Percentiles rank a stretch among this genome's conserved stretches.
Evolutionary conservation across 148 eudicot species (phyloP).

Genomic region (Silene conica): DNA sequence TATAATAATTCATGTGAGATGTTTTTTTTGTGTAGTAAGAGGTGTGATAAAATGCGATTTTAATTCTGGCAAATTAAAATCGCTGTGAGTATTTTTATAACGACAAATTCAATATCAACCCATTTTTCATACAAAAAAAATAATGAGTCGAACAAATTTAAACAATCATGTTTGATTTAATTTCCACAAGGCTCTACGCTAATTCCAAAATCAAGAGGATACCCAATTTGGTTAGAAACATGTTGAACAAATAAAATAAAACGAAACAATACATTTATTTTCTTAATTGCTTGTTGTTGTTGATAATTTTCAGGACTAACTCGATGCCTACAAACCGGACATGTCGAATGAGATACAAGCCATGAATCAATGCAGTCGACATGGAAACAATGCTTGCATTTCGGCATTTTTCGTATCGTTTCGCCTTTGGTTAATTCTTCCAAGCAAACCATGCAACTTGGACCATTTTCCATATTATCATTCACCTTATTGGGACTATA

Average conservation of each 20-base stretch:
- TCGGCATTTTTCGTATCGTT: slow-evolving; percentile 26
- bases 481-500: background rate
- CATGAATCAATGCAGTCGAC: slow-evolving; percentile 37
- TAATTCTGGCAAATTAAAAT: no score
- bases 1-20: no score
- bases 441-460: slow-evolving; percentile 27
- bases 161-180: background rate
- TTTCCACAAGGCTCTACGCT: slow-evolving; percentile 13
- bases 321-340: slow-evolving; percentile 38
- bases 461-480: background rate
- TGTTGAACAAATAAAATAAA: slow-evolving; percentile 22
- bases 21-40: no score
- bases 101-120: no score
- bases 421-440: slow-evolving; percentile 17
- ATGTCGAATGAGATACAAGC: slow-evolving; percentile 31
- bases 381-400: slow-evolving; percentile 41
- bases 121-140: background rate
- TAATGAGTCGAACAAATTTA: background rate
- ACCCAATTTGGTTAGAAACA: slow-evolving; percentile 23
- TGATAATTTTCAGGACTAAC: slow-evolving; percentile 2
- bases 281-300: slow-evolving; percentile 4
- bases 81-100: no score
- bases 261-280: slow-evolving; percentile 10
- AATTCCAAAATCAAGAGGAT: slow-evolving; percentile 32
- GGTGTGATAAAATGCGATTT: no score